Evolutionary conservation across 2,329 filamentous ascomycete genomes (phyloP), one percentile per base, ranked within the genome.

Genomic region (Grosmannia serpens): DNA sequence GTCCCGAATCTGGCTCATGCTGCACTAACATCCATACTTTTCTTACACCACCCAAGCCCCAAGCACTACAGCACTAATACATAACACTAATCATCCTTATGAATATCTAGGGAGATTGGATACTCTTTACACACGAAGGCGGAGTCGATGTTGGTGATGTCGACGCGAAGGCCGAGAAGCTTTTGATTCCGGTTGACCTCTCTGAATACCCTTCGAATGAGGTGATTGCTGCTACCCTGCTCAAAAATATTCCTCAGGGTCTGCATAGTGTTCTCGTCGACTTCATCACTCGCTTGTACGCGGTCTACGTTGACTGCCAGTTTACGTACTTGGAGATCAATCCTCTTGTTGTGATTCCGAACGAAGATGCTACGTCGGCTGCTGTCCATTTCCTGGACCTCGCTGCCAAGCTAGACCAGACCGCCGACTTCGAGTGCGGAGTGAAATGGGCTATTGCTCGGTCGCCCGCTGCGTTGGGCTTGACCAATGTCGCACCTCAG

Each of bases 321-420:
- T 99, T 99, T 84, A 97, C 94, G 70, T 99, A 99, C 81, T 90
- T 99, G 68, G 94, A 99, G 78, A 99, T 99, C 82, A 99, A 99
- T 85, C 94, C 94, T 67, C 81, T 99, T 64, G 94, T 99, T 62
- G 94, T 96, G 72, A 92, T 99, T 69, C 94, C 94, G 74, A 97
- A 97, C 75, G 87, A 83, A 65, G 86, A 91, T 68, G 88, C 83
- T 71, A 97, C 92, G 66, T 96, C 91, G 60, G 94, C 94, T 59
- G 87, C 91, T 49, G 94, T 99, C 58, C 84, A 96, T 84, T 99
- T 99, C 86, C 85, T 99, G 67, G 94, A 99, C 79, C 82, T 99
- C 72, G 94, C 94, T 68, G 94, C 94, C 73, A 99, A 99, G 85
- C 81, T 99, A 64, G 94, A 99, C 74, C 94, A 99, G 80, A 99